Evolutionary conservation across 2,329 filamentous ascomycete genomes (phyloP).

Genomic region (Cladophialophora yegresii): DNA sequence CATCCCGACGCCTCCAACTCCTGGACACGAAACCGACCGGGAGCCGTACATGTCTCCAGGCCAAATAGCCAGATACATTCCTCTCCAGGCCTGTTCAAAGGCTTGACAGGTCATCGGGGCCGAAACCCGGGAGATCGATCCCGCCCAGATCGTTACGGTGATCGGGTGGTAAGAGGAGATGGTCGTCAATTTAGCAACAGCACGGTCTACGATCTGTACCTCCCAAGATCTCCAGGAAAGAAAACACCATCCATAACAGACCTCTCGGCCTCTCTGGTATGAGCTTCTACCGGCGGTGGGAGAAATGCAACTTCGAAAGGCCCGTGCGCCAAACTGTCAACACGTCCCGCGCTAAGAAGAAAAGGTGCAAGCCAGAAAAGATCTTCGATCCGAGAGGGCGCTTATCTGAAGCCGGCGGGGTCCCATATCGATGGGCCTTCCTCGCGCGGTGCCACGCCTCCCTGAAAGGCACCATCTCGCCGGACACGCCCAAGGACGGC

Average conservation of each 20-base stretch:
- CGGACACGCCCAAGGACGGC: slow-evolving; percentile 35
- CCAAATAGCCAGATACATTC: slow-evolving; percentile 18
- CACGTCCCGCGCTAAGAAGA: slow-evolving; percentile 28
- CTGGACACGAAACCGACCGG: slow-evolving; percentile 15
- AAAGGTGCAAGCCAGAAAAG: slow-evolving; percentile 31
- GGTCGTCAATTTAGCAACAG: slow-evolving; percentile 21
- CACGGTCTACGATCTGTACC: slow-evolving; percentile 31
- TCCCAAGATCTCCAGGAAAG: slow-evolving; percentile 17
- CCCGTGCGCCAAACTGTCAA: slow-evolving; percentile 36
- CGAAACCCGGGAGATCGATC: slow-evolving; percentile 25
- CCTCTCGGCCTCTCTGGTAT: slow-evolving; percentile 32
- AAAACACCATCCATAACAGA: slow-evolving; percentile 21
- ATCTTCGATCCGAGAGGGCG: slow-evolving; percentile 39
- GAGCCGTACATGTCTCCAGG: slow-evolving; percentile 8
- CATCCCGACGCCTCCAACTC: background rate
- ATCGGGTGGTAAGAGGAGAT: slow-evolving; percentile 7
- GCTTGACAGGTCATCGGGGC: slow-evolving; percentile 20
- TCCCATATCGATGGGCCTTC: slow-evolving; percentile 52
- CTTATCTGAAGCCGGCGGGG: slow-evolving; percentile 37
- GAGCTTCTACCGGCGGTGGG: slow-evolving; percentile 43
- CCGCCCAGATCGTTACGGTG: slow-evolving; percentile 30
- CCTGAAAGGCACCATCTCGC: slow-evolving; percentile 35
- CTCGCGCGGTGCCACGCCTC: slow-evolving; percentile 51
- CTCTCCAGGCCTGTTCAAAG: slow-evolving; percentile 9
- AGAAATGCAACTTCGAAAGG: slow-evolving; percentile 50